Percentiles rank a stretch among this genome's conserved stretches.
Conservation (phyloP, 805 yeast species). For the Suhomyces sp. region DNA sequence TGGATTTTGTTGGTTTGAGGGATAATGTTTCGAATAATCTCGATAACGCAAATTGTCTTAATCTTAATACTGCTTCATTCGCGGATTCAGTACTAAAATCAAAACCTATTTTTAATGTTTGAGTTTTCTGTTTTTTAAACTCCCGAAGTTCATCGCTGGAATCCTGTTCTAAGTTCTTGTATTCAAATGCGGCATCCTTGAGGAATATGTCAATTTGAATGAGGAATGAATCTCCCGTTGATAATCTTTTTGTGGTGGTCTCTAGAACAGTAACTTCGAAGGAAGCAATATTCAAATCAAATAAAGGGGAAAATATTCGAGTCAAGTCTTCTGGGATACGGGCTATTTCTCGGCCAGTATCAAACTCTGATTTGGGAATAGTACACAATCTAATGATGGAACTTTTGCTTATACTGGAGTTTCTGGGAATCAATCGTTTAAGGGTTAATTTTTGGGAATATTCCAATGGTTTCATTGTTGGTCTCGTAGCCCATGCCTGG, state of each 20-base stretch:
- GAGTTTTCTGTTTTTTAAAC: slow-evolving; percentile 19
- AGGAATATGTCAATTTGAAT: slow-evolving; percentile 69
- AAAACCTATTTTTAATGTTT: slow-evolving; percentile 16
- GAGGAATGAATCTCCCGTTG: slow-evolving; percentile 75
- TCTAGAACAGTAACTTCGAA: slow-evolving; percentile 60
- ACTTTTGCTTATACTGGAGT: slow-evolving; percentile 13
- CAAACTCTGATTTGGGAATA: slow-evolving; percentile 12
- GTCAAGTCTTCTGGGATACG: slow-evolving; percentile 73
- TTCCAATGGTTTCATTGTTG: slow-evolving; percentile 47
- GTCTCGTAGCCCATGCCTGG: slow-evolving; percentile 72
- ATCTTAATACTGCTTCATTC: slow-evolving; percentile 50
- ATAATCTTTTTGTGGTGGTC: slow-evolving; percentile 51
- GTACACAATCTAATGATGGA: slow-evolving; percentile 37
- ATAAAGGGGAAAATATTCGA: slow-evolving; percentile 59
- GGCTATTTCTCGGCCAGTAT: slow-evolving; percentile 63
- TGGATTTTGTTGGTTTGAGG: slow-evolving; percentile 23
- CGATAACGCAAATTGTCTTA: slow-evolving; percentile 55
- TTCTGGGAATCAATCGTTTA: slow-evolving; percentile 32
- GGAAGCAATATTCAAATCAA: slow-evolving; percentile 52
- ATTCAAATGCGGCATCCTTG: slow-evolving; percentile 35
- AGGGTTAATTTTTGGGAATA: slow-evolving; percentile 46
- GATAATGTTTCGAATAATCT: slow-evolving; percentile 53
- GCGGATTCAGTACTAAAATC: slow-evolving; percentile 47
- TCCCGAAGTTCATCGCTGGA: slow-evolving; percentile 12
- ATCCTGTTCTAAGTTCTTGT: slow-evolving; percentile 7